These are phyloP conservation scores for Helicostylum pulchrum DNA, from an alignment of 192 early-diverging fungal genomes.

Conservation along the genomic window DNA sequence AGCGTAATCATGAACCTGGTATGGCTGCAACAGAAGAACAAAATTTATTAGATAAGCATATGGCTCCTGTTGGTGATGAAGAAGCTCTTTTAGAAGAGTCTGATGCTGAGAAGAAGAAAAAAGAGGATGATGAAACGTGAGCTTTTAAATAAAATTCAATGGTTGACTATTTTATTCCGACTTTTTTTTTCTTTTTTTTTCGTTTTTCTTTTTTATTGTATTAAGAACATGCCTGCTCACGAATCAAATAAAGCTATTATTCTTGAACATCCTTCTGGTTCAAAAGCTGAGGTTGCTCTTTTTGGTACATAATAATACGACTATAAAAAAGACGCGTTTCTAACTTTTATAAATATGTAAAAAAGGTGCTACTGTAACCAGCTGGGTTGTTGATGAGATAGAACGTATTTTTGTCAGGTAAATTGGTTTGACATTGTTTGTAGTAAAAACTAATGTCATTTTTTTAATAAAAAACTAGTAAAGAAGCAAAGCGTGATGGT, in stretches of 20 bases:
- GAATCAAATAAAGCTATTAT: conserved; percentile 15
- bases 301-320: conserved; percentile 18
- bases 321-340: conserved; percentile 9
- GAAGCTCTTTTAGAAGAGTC: conserved; percentile 20
- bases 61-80: conserved; percentile 32
- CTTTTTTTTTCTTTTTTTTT: conserved; percentile 11
- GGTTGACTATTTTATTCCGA: not conserved
- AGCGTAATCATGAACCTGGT: conserved; percentile 28
- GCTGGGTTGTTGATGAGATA: conserved; percentile 70
- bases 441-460: too few relatives aligned
- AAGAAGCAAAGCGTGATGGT: conserved; percentile 77
- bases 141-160: not conserved
- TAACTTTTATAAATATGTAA: not conserved
- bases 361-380: conserved; percentile 87
- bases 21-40: conserved; percentile 10
- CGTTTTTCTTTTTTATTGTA: not conserved
- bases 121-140: not conserved
- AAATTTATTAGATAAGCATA: conserved; percentile 1
- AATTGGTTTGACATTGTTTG: not conserved
- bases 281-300: conserved; percentile 23
- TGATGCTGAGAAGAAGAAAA: conserved; percentile 13
- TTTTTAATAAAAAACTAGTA: conserved; percentile 40
- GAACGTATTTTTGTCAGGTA: conserved; percentile 88
- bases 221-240: conserved; percentile 24
- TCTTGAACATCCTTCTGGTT: conserved; percentile 27